These are phyloP conservation scores for Selenicereus undatus DNA, from an alignment of 148 eudicot species.

Conservation along the genomic window DNA sequence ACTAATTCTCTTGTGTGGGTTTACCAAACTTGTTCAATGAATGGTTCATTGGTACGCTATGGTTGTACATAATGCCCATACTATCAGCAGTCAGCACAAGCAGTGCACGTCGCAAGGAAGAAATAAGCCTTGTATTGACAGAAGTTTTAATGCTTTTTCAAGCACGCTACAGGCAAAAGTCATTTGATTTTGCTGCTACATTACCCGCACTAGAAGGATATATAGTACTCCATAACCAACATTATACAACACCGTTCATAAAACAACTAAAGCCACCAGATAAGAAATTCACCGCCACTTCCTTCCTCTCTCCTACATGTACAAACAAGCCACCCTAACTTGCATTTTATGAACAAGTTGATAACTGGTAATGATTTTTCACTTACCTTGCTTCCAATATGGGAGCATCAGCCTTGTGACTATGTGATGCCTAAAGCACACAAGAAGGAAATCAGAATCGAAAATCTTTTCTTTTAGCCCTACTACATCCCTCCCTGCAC, in stretches of 20 bases:
- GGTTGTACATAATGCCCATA: no score
- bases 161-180: neutral
- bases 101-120: no score
- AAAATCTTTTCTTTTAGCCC: no score
- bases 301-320: neutral
- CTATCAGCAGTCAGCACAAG: no score
- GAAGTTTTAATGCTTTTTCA: no score
- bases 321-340: neutral
- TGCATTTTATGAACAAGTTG: neutral
- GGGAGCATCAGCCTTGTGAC: conserved; percentile 47
- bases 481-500: no score
- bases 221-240: neutral
- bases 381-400: conserved; percentile 63
- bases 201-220: neutral
- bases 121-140: no score
- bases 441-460: conserved; percentile 3
- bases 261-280: neutral
- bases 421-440: conserved; percentile 49
- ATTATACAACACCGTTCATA: neutral
- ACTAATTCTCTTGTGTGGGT: no score
- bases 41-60: neutral
- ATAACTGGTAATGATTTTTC: neutral
- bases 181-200: neutral
- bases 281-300: neutral
- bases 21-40: neutral